Conservation (phyloP, 306 rosid species). For the Clitoria ternatea region DNA sequence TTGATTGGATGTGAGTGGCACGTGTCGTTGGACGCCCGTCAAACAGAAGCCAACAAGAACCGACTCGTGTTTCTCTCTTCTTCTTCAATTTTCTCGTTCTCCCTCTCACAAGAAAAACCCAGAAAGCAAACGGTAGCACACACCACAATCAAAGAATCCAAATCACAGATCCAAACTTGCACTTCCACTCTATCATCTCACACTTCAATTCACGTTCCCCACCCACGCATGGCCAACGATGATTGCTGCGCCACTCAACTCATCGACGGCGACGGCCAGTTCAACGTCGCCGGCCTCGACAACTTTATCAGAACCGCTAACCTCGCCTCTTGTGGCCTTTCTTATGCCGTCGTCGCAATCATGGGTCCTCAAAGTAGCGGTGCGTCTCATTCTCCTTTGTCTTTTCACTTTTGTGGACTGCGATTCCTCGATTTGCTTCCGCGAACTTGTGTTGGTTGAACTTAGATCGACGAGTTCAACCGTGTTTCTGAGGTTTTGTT, state of each 20-base stretch:
- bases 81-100: background rate
- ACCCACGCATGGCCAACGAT: constrained; percentile 8
- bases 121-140: background rate
- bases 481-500: background rate
- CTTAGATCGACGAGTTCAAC: constrained; percentile 4
- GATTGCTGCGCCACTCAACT: constrained; percentile 66
- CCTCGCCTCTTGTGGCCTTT: constrained; percentile 57
- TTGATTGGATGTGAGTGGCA: constrained; percentile 14
- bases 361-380: constrained; percentile 99
- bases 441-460: background rate
- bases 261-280: constrained; percentile 65
- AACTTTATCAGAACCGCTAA: constrained; percentile 43
- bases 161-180: constrained; percentile 15
- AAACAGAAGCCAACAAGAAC: constrained; percentile 5
- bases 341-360: constrained; percentile 84
- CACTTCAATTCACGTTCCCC: background rate
- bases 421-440: background rate
- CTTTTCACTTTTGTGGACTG: background rate
- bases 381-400: background rate
- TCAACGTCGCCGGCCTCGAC: constrained; percentile 63
- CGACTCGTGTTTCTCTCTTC: constrained; percentile 1
- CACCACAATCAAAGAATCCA: constrained; percentile 16
- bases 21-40: constrained; percentile 16
- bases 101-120: background rate
- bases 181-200: background rate